Conservation (phyloP, 2,329 filamentous ascomycete species). For the Pestalotiopsis sp. region DNA sequence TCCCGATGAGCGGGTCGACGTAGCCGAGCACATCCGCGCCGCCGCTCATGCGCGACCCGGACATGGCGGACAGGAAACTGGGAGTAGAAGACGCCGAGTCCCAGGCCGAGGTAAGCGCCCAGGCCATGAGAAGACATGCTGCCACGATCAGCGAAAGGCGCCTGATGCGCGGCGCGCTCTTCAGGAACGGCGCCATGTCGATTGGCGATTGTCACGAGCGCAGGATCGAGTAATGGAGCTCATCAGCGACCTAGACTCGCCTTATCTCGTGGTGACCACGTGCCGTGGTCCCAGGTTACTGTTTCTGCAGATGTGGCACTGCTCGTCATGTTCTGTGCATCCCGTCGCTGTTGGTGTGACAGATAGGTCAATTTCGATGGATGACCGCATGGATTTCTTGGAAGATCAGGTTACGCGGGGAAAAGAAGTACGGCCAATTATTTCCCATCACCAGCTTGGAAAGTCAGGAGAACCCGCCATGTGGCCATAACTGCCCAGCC, state of each 20-base stretch:
- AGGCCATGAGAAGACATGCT: slow-evolving; percentile 22
- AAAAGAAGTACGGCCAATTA: neutral
- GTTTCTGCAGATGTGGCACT: no score
- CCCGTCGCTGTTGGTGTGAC: neutral
- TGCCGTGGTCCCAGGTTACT: no score
- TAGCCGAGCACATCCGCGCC: slow-evolving; percentile 23
- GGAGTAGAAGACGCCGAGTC: slow-evolving; percentile 20
- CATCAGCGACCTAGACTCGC: neutral
- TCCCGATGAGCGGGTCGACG: slow-evolving; percentile 31
- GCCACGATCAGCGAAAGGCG: slow-evolving; percentile 19
- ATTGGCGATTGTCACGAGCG: neutral
- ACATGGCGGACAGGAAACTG: slow-evolving; percentile 17
- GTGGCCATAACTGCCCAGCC: neutral
- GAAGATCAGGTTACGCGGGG: neutral
- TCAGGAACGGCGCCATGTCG: slow-evolving; percentile 23
- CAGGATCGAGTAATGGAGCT: neutral
- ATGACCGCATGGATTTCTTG: neutral
- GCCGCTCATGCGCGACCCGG: slow-evolving; percentile 12
- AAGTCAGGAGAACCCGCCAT: neutral
- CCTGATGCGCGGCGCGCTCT: slow-evolving; percentile 23
- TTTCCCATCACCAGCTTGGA: neutral
- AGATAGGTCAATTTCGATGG: neutral
- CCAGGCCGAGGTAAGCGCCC: slow-evolving; percentile 24
- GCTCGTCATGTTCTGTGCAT: no score
- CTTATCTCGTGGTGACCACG: neutral